Conservation (phyloP, 257 asterid species). For the Jacaranda copaia region DNA sequence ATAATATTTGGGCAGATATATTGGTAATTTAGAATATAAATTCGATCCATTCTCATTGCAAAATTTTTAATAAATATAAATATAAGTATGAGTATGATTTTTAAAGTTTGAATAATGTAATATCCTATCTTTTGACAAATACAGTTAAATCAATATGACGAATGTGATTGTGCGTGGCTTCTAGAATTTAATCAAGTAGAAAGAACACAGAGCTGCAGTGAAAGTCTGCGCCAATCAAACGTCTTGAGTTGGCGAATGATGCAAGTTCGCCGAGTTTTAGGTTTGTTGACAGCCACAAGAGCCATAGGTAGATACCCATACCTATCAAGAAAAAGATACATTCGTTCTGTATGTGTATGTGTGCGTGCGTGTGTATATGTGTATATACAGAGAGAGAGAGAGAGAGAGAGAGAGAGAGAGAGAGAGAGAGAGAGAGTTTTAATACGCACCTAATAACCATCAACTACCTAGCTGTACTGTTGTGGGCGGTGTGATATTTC, state of each 20-base stretch:
- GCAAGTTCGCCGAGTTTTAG: not conserved
- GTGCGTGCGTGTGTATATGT: not conserved
- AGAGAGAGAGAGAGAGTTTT: not conserved
- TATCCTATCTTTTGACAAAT: too few species aligned
- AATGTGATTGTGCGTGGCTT: too few species aligned
- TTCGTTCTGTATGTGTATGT: not conserved
- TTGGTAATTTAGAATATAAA: too few species aligned
- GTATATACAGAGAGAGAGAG: not conserved
- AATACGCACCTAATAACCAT: slow-evolving; percentile 34
- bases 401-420: not conserved
- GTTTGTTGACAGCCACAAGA: not conserved
- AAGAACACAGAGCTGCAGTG: not conserved
- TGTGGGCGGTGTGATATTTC: not conserved
- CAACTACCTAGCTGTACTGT: slow-evolving; percentile 31
- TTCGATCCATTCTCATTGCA: too few species aligned
- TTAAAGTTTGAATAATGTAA: too few species aligned
- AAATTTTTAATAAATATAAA: too few species aligned
- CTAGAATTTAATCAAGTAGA: too few species aligned
- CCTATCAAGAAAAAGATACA: not conserved
- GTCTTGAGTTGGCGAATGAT: not conserved
- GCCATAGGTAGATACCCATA: slow-evolving; percentile 18
- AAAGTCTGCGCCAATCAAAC: not conserved
- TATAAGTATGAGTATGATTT: too few species aligned
- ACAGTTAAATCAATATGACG: too few species aligned
- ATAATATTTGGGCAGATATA: too few species aligned